These are phyloP conservation scores for Yamadazyma kitorensis DNA, from an alignment of 805 yeast species.

Conservation along the genomic window DNA sequence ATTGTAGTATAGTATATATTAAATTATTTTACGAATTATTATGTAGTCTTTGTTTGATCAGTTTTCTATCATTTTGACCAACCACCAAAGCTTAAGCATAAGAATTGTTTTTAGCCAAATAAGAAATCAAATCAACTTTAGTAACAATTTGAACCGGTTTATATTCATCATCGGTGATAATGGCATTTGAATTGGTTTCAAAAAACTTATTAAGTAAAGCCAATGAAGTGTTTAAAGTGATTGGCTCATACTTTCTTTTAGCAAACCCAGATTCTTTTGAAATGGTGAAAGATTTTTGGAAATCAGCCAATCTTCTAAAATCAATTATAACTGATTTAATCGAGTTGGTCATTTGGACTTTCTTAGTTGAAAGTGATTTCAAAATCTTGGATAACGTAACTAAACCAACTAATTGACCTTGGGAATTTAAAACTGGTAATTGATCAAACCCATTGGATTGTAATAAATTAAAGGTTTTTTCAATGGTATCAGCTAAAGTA, in stretches of 20 bases:
- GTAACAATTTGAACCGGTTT: constrained; percentile 84
- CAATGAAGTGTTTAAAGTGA: constrained; percentile 64
- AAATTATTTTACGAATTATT: no score
- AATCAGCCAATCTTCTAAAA: constrained; percentile 68
- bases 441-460: constrained; percentile 82
- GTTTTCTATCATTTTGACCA: no score
- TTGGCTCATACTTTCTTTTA: constrained; percentile 63
- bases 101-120: constrained; percentile 35
- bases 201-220: constrained; percentile 72
- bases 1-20: no score
- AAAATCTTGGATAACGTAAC: constrained; percentile 73
- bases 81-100: constrained; percentile 9
- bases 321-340: constrained; percentile 64
- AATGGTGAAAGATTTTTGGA: constrained; percentile 62
- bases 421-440: constrained; percentile 65
- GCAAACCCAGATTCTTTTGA: constrained; percentile 53
- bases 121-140: constrained; percentile 72
- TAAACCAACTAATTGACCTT: constrained; percentile 68
- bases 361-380: constrained; percentile 61
- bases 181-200: constrained; percentile 81
- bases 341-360: constrained; percentile 53
- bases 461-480: constrained; percentile 64
- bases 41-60: no score
- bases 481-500: constrained; percentile 53
- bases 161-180: constrained; percentile 68